phyloP scores from a whole-genome alignment of 2,329 filamentous ascomycete genomes.

The Uncinocarpus reesii region DNA sequence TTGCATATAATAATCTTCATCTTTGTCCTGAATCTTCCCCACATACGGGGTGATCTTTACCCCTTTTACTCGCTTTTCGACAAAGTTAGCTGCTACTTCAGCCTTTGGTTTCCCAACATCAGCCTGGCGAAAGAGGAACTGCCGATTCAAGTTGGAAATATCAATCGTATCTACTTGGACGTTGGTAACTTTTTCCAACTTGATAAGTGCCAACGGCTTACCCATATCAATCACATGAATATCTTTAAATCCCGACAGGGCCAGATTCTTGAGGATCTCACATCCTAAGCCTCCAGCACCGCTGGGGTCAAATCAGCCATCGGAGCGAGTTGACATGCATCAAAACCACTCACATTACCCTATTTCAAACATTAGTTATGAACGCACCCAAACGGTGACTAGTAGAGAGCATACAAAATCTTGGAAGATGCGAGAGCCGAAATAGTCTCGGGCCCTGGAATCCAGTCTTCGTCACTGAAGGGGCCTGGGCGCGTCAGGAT shows the following conservation, averaged over 20 bases:
- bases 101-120: slow-evolving; percentile 94
- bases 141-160: slow-evolving; percentile 93
- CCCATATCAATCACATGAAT: slow-evolving; percentile 99
- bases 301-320: slow-evolving; percentile 38
- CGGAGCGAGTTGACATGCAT: slow-evolving; percentile 1
- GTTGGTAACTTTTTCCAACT: slow-evolving; percentile 15
- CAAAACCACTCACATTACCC: slow-evolving; percentile 27
- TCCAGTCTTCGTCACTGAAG: slow-evolving; percentile 60
- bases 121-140: slow-evolving; percentile 84
- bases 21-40: slow-evolving; percentile 91
- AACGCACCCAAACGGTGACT: no score
- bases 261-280: slow-evolving; percentile 92
- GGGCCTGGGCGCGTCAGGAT: slow-evolving; percentile 69
- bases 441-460: slow-evolving; percentile 43
- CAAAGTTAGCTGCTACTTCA: slow-evolving; percentile 81
- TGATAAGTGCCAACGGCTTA: slow-evolving; percentile 30
- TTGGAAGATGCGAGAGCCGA: slow-evolving; percentile 58
- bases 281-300: slow-evolving; percentile 91
- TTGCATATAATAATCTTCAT: slow-evolving; percentile 92
- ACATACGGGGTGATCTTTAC: slow-evolving; percentile 92
- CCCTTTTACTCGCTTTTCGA: slow-evolving; percentile 77
- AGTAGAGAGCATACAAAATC: slow-evolving; percentile 51
- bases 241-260: slow-evolving; percentile 87
- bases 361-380: slow-evolving; percentile 15
- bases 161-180: slow-evolving; percentile 73